phyloP scores from a whole-genome alignment of 2,329 filamentous ascomycete species.

The Aspergillus unguis region DNA sequence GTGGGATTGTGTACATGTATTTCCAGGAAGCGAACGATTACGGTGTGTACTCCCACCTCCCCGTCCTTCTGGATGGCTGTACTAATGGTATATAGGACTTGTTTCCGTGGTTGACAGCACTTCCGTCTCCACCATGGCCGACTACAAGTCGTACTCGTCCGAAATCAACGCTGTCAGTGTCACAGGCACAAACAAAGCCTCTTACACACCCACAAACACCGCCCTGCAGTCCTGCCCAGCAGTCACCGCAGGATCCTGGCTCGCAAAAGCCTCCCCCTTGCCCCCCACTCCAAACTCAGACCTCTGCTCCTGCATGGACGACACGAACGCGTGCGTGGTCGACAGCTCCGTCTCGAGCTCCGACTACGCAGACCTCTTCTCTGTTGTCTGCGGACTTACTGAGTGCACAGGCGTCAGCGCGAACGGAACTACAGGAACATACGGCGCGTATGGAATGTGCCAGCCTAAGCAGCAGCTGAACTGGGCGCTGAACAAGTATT shows the following conservation, averaged over 20 bases:
- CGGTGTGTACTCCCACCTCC: slow-evolving; percentile 48
- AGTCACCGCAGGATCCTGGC: slow-evolving; percentile 59
- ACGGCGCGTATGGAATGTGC: slow-evolving; percentile 49
- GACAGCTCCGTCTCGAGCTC: slow-evolving; percentile 34
- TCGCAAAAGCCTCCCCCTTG: slow-evolving; percentile 59
- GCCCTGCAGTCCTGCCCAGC: slow-evolving; percentile 67
- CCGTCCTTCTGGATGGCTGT: background rate
- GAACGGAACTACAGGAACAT: slow-evolving; percentile 41
- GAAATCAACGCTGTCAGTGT: slow-evolving; percentile 66
- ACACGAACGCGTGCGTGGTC: slow-evolving; percentile 67
- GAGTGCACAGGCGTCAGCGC: slow-evolving; percentile 39
- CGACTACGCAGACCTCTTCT: slow-evolving; percentile 58
- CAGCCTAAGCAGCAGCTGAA: slow-evolving; percentile 41
- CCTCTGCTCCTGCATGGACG: slow-evolving; percentile 81
- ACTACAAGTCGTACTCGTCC: slow-evolving; percentile 69
- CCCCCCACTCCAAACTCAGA: slow-evolving; percentile 74
- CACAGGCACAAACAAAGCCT: slow-evolving; percentile 58
- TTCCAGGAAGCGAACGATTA: slow-evolving; percentile 87
- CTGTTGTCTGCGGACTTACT: slow-evolving; percentile 39
- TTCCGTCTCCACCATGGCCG: slow-evolving; percentile 63
- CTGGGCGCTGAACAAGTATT: slow-evolving; percentile 46
- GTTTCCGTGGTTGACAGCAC: slow-evolving; percentile 66
- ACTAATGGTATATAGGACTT: slow-evolving; percentile 48
- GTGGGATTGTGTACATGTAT: slow-evolving; percentile 98
- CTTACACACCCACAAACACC: slow-evolving; percentile 71